Percentiles rank a stretch among this genome's conserved stretches.
Evolutionary conservation across 192 early-diverging fungal species (phyloP).

Genomic region (Rhizophagus clarus): DNA sequence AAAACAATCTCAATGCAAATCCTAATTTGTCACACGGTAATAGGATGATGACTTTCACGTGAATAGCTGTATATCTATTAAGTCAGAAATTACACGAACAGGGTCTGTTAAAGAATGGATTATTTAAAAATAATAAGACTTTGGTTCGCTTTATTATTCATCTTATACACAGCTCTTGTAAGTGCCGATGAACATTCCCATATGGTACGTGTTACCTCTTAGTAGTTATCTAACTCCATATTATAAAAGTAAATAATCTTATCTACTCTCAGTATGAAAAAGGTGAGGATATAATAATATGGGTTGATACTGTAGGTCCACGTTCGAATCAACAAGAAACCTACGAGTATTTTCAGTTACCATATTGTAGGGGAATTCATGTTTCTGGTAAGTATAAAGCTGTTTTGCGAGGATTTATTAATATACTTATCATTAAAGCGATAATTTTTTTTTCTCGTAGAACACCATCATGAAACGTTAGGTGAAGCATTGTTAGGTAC

Average conservation of each 20-base stretch:
- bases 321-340: conserved; percentile 72
- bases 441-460: conserved; percentile 26
- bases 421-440: not conserved
- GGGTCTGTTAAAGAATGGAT: no score
- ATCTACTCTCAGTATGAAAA: conserved; percentile 50
- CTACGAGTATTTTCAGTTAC: conserved; percentile 73
- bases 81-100: no score
- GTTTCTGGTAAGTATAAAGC: conserved; percentile 13
- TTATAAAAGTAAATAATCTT: no score
- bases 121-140: not conserved
- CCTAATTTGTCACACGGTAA: no score
- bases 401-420: not conserved
- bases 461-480: conserved; percentile 79
- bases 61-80: no score
- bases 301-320: conserved; percentile 69
- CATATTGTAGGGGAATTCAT: conserved; percentile 67
- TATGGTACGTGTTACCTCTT: conserved; percentile 33
- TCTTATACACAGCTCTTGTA: not conserved
- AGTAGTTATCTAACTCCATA: no score
- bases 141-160: not conserved
- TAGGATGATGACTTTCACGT: no score
- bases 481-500: conserved; percentile 67
- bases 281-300: conserved; percentile 69
- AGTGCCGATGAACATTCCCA: conserved; percentile 57
- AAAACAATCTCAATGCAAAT: no score